Evolutionary conservation across 2,329 filamentous ascomycete genomes (phyloP).

Genomic region (Microsporum canis): DNA sequence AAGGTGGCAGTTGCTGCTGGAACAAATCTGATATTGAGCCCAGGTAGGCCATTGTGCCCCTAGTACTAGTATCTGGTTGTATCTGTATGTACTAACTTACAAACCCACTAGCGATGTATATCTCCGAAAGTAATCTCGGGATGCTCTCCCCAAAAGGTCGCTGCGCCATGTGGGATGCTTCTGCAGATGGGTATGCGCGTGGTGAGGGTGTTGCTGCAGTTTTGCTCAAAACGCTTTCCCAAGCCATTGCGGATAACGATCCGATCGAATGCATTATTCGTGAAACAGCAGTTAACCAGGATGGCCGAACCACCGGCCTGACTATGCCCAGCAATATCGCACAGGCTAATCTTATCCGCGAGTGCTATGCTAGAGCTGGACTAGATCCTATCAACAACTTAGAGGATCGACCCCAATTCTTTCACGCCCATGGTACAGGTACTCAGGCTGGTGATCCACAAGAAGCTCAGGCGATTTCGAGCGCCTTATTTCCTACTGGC

Average conservation of each 20-base stretch:
- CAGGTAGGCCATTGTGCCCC: slow-evolving; percentile 7
- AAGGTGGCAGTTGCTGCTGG: slow-evolving; percentile 19
- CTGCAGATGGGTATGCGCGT: slow-evolving; percentile 34
- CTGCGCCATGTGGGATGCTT: slow-evolving; percentile 24
- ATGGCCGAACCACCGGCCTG: slow-evolving; percentile 29
- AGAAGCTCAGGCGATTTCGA: slow-evolving; percentile 1
- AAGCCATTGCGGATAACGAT: slow-evolving; percentile 33
- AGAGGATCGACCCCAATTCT: background rate
- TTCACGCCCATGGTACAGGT: background rate
- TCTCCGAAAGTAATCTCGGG: slow-evolving; percentile 22
- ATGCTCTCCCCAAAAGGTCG: slow-evolving; percentile 24
- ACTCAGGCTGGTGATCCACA: slow-evolving; percentile 5
- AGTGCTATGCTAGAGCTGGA: slow-evolving; percentile 17
- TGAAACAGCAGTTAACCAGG: slow-evolving; percentile 29
- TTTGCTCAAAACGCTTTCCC: slow-evolving; percentile 30
- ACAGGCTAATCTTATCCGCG: slow-evolving; percentile 17
- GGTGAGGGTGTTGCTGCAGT: slow-evolving; percentile 34
- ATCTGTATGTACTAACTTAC: background rate
- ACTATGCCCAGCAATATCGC: slow-evolving; percentile 15
- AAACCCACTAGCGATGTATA: slow-evolving; percentile 2
- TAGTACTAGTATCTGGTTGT: background rate
- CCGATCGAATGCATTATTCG: slow-evolving; percentile 33
- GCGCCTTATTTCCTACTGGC: background rate
- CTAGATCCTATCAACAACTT: background rate
- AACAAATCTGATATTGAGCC: slow-evolving; percentile 17